Evolutionary conservation across 2,329 filamentous ascomycete genomes (phyloP), one percentile per base, ranked within the genome.

Genomic region (Cercospora zeina): DNA sequence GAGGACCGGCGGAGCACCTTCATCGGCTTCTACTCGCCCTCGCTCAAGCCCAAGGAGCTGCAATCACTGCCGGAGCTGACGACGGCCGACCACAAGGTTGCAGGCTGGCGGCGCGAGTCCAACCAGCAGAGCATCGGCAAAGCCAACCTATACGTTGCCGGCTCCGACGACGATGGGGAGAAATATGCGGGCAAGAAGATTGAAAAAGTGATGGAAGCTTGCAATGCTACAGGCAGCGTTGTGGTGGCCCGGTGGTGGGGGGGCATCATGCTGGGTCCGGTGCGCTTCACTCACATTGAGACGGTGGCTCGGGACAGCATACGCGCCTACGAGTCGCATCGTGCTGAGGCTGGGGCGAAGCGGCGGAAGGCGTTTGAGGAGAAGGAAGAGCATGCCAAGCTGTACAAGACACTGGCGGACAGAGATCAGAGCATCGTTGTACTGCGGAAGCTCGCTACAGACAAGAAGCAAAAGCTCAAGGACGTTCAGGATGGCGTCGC

Each of bases 171-270:
- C 62, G 82, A 84, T 64, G 82, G 82, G 13, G 82, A 85, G 69
- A 79, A 77, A 57, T 80, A 81, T 70, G 82, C 77, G 0, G 82
- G 81, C 4, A 78, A 76, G 61, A 76, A 76, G 24, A 73, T 84
- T 3, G 74, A 79, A 67, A 76, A 77, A 59, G 75, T 83, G 21
- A 75, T 85, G 11, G 73, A 75, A 24, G 76, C 78, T 10, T 74
- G 77, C 65, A 71, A 77, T 16, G 77, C 78, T 13, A 72, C 74
- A 47, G 82, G 82, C 21, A 71, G 74, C 1, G 75, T 83, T 21
- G 79, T 83, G 4, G 82, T 85, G 8, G 82, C 81, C 37, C 69
- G 82, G 14, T 84, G 82, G 82, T 84, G 82, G 65, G 82, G 82
- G 2, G 82, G 82, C 0, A 74, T 79, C 3, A 77, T 83, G 68